Conservation (phyloP, 202 grass and related monocot genomes). For the Sporobolus alterniflorus region DNA sequence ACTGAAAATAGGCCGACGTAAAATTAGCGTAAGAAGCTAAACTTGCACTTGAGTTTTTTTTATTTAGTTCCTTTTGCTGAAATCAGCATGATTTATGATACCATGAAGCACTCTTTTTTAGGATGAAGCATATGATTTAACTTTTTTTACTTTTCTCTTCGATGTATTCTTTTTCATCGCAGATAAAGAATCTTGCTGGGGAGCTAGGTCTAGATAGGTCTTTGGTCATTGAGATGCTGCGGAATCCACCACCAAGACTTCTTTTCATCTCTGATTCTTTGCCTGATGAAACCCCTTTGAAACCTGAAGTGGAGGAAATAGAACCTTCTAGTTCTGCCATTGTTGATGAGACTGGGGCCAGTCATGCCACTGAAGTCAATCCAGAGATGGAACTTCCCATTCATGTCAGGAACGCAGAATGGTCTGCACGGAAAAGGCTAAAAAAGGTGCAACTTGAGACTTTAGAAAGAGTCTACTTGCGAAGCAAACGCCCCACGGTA, state of each 20-base stretch:
- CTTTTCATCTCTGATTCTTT: slow-evolving; percentile 90
- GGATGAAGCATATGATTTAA: slow-evolving; percentile 17
- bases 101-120: neutral
- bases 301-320: slow-evolving; percentile 48
- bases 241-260: slow-evolving; percentile 92
- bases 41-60: neutral
- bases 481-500: slow-evolving; percentile 87
- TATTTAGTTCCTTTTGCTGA: neutral
- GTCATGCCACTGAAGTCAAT: slow-evolving; percentile 38
- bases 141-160: neutral
- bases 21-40: slow-evolving; percentile 73
- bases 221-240: slow-evolving; percentile 82
- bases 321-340: slow-evolving; percentile 33
- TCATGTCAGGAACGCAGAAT: slow-evolving; percentile 59
- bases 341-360: slow-evolving; percentile 34
- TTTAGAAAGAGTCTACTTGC: slow-evolving; percentile 77
- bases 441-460: slow-evolving; percentile 87
- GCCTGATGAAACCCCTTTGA: slow-evolving; percentile 67
- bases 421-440: slow-evolving; percentile 71
- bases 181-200: slow-evolving; percentile 94
- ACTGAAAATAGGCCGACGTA: slow-evolving; percentile 77
- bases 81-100: slow-evolving; percentile 6
- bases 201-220: slow-evolving; percentile 84
- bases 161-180: slow-evolving; percentile 36
- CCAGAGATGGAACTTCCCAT: slow-evolving; percentile 51